A percentile compares a stretch with the other conserved stretches of the same genome.
Evolutionary conservation across 1,139 yeast genomes (phyloP).

Genomic region (Candida sanyaensis): DNA sequence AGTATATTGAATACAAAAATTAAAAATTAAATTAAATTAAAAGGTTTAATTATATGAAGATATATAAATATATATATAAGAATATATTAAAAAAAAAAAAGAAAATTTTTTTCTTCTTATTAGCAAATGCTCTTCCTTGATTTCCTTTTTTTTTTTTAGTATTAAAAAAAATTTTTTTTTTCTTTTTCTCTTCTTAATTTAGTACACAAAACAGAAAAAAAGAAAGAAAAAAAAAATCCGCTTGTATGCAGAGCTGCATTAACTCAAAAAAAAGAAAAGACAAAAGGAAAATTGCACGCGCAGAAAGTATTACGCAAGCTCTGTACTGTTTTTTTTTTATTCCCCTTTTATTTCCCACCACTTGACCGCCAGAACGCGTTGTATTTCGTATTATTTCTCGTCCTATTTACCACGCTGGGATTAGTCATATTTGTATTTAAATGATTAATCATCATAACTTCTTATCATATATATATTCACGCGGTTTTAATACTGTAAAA

Average conservation of each 20-base stretch:
- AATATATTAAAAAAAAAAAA: background rate
- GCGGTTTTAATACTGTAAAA: background rate
- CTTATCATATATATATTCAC: no score
- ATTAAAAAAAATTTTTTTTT: conserved; percentile 1
- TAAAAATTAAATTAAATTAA: conserved; percentile 2
- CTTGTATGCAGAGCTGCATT: background rate
- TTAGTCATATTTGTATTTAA: no score
- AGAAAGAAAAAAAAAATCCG: background rate
- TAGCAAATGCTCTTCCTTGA: background rate
- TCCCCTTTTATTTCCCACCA: no score
- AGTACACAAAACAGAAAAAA: no score
- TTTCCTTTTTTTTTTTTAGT: conserved; percentile 1
- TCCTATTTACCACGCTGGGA: no score
- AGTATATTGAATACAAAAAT: background rate
- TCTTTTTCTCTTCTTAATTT: no score
- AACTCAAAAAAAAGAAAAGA: background rate
- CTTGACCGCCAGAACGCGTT: no score
- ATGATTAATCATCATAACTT: no score
- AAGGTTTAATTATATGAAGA: background rate
- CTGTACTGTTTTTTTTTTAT: no score
- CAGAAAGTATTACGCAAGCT: background rate
- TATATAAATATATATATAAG: background rate
- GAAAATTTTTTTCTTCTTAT: conserved; percentile 6
- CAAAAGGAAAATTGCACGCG: background rate
- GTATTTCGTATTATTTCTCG: no score